Evolutionary conservation across 306 rosid species (phyloP).

Genomic region (Prunus armeniaca): DNA sequence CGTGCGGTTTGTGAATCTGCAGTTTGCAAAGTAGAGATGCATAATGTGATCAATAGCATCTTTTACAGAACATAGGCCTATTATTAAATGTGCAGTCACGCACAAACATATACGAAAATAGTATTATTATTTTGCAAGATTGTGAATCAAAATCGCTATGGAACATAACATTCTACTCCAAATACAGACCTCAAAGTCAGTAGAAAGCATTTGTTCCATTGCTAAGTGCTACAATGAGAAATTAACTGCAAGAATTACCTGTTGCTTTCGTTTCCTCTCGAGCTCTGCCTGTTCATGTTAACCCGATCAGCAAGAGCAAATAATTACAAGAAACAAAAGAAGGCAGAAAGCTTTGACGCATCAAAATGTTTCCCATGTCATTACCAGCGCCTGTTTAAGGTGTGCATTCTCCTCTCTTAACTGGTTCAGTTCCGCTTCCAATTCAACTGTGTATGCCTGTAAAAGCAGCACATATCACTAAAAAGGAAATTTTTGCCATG

Average conservation of each 20-base stretch:
- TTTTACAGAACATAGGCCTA: background rate
- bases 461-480: background rate
- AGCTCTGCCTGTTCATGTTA: constrained; percentile 51
- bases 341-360: background rate
- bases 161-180: background rate
- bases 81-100: background rate
- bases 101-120: background rate
- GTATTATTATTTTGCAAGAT: background rate
- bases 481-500: background rate
- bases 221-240: background rate
- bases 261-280: constrained; percentile 69
- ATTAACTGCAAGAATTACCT: constrained; percentile 35
- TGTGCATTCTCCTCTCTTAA: constrained; percentile 64
- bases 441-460: constrained; percentile 90
- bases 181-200: background rate
- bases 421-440: constrained; percentile 85
- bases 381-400: constrained; percentile 80
- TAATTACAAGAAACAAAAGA: background rate
- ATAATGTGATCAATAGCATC: too few relatives aligned
- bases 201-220: background rate
- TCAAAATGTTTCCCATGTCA: constrained; percentile 5
- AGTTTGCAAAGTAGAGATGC: too few relatives aligned
- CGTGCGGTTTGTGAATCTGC: too few relatives aligned
- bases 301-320: constrained; percentile 10
- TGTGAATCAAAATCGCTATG: background rate